Evolutionary conservation across 2,329 filamentous ascomycete genomes (phyloP), one percentile per base, ranked within the genome.

Genomic region (Coniella vitis): DNA sequence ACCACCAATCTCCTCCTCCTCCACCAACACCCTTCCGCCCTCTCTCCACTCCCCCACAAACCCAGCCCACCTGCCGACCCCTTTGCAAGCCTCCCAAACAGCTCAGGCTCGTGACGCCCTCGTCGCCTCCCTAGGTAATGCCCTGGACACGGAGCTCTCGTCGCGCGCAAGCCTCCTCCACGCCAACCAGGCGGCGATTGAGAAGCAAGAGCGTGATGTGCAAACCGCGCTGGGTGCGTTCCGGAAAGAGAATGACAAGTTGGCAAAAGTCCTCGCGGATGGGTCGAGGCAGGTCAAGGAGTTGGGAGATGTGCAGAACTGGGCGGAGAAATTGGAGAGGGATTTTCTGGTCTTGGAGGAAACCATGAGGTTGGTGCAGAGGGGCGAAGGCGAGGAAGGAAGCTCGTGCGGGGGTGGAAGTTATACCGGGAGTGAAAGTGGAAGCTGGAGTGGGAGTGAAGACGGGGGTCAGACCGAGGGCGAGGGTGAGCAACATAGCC

Each of bases 251-350:
- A 83, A 76, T 44, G 79, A 83, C 53, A 77, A 79, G 64, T 75
- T 87, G 60, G 76, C 79, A 56, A 76, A 76, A 56, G 71, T 87
- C 57, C 81, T 81, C 4, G 76, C 78, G 56, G 75, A 74, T 50
- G 82, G 83, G 32, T 76, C 78, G 39, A 74, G 75, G 55, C 75
- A 75, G 60, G 69, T 91, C 51, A 90, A 90, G 69, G 86, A 90
- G 72, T 71, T 55, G 7, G 52, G 49, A n/a, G 48, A 54, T 31
- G 52, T 54, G 16, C 52, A 57, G 16, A 49, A 49, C 64, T 93
- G 87, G 87, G 86, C 87, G 19, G 87, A 93, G 74, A 80, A 90
- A 67, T 72, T 91, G 60, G 87, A 84, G 72, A 65, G 79, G 51
- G 79, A 83, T 56, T 81, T 86, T 55, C 55, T 83, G 48, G 74